A percentile compares a stretch with the other conserved stretches of the same genome.
phyloP scores from a whole-genome alignment of 108 stramenopile genomes.

The Nitzschia putrida region DNA sequence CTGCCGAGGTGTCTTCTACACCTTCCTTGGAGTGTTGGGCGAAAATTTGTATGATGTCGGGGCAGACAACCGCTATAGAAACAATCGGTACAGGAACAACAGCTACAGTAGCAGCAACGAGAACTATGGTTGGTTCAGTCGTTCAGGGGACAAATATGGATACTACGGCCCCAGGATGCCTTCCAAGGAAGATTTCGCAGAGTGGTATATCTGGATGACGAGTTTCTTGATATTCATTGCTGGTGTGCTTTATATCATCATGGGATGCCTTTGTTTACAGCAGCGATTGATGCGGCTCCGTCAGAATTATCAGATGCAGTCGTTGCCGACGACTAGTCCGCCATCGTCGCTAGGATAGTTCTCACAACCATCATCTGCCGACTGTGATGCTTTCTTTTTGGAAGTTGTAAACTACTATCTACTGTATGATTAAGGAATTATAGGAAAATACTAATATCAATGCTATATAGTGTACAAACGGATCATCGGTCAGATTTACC shows the following conservation, averaged over 20 bases:
- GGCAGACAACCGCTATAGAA: slow-evolving; percentile 5
- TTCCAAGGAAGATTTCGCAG: slow-evolving; percentile 17
- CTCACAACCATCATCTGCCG: too few relatives aligned
- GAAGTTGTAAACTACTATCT: too few relatives aligned
- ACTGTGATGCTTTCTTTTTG: too few relatives aligned
- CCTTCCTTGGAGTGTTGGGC: slow-evolving; percentile 15
- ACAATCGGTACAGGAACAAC: not conserved
- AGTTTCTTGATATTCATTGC: slow-evolving; percentile 11
- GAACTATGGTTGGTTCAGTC: not conserved
- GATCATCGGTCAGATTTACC: too few relatives aligned
- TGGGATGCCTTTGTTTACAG: slow-evolving; percentile 12
- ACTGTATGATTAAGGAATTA: too few relatives aligned
- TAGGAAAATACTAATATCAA: too few relatives aligned
- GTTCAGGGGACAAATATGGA: not conserved
- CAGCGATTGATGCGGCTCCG: not conserved
- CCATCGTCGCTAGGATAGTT: too few relatives aligned
- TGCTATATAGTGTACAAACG: too few relatives aligned
- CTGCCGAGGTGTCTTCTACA: slow-evolving; percentile 12
- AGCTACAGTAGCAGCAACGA: not conserved
- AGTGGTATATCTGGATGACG: slow-evolving; percentile 21
- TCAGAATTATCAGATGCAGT: not conserved
- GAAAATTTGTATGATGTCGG: slow-evolving; percentile 18
- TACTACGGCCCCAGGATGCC: slow-evolving; percentile 17
- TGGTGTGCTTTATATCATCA: slow-evolving; percentile 9
- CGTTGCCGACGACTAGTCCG: too few relatives aligned